A percentile compares a stretch with the other conserved stretches of the same genome.
These are phyloP conservation scores for Epithele typhae DNA, from an alignment of 768 basidiomycete species.

Conservation along the genomic window DNA sequence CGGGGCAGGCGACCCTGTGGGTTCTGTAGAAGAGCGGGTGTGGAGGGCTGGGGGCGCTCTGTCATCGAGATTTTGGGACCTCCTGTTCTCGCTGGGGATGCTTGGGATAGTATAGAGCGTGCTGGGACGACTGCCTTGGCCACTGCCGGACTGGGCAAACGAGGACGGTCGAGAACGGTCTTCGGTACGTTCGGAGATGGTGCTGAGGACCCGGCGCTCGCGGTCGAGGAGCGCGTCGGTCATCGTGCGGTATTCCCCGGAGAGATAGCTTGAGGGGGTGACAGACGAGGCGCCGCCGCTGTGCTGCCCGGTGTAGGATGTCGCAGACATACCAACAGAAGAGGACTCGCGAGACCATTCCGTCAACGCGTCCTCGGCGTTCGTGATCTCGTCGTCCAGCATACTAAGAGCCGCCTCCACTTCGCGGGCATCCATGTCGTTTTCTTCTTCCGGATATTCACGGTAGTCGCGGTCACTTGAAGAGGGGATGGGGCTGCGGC, in stretches of 20 bases:
- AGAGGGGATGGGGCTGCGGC: slow-evolving; percentile 50
- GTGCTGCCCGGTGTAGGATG: slow-evolving; percentile 15
- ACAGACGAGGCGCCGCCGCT: slow-evolving; percentile 19
- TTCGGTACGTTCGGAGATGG: slow-evolving; percentile 77
- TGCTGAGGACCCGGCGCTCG: slow-evolving; percentile 55
- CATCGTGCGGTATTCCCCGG: slow-evolving; percentile 24
- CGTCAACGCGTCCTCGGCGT: slow-evolving; percentile 60
- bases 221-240: slow-evolving; percentile 38
- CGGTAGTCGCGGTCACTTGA: slow-evolving; percentile 48
- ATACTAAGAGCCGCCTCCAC: slow-evolving; percentile 66
- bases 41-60: slow-evolving; percentile 41
- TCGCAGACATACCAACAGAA: slow-evolving; percentile 13
- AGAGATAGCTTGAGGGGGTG: slow-evolving; percentile 29
- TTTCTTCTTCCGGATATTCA: slow-evolving; percentile 56
- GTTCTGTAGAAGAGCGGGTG: slow-evolving; percentile 56
- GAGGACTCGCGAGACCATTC: slow-evolving; percentile 51
- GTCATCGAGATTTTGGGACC: slow-evolving; percentile 40
- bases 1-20: slow-evolving; percentile 29
- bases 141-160: slow-evolving; percentile 28
- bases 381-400: slow-evolving; percentile 63
- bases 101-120: slow-evolving; percentile 30
- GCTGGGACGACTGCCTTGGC: slow-evolving; percentile 28
- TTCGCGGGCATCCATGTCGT: slow-evolving; percentile 42
- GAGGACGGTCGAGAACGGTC: slow-evolving; percentile 57
- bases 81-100: slow-evolving; percentile 42